phyloP scores from a whole-genome alignment of 371 early-diverging fungal species.

The Syncephalastrum monosporum region DNA sequence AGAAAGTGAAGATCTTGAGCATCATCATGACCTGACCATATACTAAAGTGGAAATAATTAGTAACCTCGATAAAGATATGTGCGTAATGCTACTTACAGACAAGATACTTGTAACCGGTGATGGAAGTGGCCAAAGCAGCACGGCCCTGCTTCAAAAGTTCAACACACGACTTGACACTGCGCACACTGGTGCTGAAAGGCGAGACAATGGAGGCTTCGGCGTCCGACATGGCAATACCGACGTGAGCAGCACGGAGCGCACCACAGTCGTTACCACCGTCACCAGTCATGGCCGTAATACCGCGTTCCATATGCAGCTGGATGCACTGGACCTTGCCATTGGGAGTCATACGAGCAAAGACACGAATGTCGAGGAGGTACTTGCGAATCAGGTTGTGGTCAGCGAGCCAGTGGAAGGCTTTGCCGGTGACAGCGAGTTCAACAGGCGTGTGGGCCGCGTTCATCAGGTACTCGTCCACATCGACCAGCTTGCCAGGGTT shows the following conservation, averaged over 20 bases:
- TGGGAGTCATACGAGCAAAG: conserved; percentile 81
- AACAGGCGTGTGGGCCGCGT: conserved; percentile 31
- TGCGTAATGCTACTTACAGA: conserved; percentile 19
- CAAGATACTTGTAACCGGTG: conserved; percentile 73
- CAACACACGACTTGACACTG: conserved; percentile 70
- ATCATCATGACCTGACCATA: conserved; percentile 78
- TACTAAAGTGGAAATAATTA: conserved; percentile 31
- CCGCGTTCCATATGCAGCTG: conserved; percentile 73
- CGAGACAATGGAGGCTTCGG: conserved; percentile 85
- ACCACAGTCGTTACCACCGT: conserved; percentile 96
- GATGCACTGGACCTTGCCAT: conserved; percentile 72
- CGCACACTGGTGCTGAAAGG: conserved; percentile 78
- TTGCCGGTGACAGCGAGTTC: conserved; percentile 77
- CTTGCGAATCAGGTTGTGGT: conserved; percentile 43
- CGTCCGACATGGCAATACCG: conserved; percentile 86
- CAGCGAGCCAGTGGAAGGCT: conserved; percentile 58
- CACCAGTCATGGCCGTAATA: conserved; percentile 91
- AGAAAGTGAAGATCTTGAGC: conserved; percentile 61
- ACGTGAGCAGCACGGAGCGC: conserved; percentile 91
- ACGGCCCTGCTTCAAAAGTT: conserved; percentile 71
- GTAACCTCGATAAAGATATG: neutral
- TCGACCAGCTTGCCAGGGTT: conserved; percentile 39
- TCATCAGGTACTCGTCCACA: conserved; percentile 31
- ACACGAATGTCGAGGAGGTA: conserved; percentile 60
- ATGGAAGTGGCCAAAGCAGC: conserved; percentile 77